Percentiles rank a stretch among this genome's conserved stretches.
These are phyloP conservation scores for Suhomyces choctaworum DNA, from an alignment of 1,139 yeast genomes.

Conservation along the genomic window DNA sequence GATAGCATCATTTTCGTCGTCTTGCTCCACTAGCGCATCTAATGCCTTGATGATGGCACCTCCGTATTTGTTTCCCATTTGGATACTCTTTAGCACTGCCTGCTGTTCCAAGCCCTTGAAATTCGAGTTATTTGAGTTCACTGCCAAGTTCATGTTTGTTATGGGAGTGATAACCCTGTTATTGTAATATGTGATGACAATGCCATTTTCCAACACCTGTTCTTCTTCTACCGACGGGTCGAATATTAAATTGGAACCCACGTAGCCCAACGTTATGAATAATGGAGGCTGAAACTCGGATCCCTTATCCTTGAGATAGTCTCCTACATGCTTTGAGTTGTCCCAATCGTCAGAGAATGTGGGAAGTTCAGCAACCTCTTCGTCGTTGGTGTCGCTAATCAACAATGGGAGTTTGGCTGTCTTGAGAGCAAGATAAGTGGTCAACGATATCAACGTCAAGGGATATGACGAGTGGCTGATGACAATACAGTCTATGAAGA, in stretches of 20 bases:
- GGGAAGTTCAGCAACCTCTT: slow-evolving; percentile 79
- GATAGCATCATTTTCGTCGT: slow-evolving; percentile 32
- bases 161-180: slow-evolving; percentile 67
- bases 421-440: slow-evolving; percentile 76
- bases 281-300: slow-evolving; percentile 66
- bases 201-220: slow-evolving; percentile 80
- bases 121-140: slow-evolving; percentile 38
- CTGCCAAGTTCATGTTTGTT: slow-evolving; percentile 54
- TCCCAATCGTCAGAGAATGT: slow-evolving; percentile 89
- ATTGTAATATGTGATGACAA: slow-evolving; percentile 68
- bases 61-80: slow-evolving; percentile 38
- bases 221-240: slow-evolving; percentile 89
- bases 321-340: slow-evolving; percentile 49
- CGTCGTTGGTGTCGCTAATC: slow-evolving; percentile 58
- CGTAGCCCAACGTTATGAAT: slow-evolving; percentile 69
- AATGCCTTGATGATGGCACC: slow-evolving; percentile 39
- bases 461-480: slow-evolving; percentile 72
- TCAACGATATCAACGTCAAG: slow-evolving; percentile 71
- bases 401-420: slow-evolving; percentile 76
- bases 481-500: slow-evolving; percentile 77
- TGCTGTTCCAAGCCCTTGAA: slow-evolving; percentile 40
- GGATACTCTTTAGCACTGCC: slow-evolving; percentile 29
- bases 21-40: slow-evolving; percentile 42
- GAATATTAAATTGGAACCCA: slow-evolving; percentile 64
- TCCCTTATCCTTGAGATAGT: slow-evolving; percentile 22